Percentiles rank a stretch among this genome's conserved stretches.
phyloP scores from a whole-genome alignment of 768 basidiomycete genomes.

The Chalciporus piperatus region DNA sequence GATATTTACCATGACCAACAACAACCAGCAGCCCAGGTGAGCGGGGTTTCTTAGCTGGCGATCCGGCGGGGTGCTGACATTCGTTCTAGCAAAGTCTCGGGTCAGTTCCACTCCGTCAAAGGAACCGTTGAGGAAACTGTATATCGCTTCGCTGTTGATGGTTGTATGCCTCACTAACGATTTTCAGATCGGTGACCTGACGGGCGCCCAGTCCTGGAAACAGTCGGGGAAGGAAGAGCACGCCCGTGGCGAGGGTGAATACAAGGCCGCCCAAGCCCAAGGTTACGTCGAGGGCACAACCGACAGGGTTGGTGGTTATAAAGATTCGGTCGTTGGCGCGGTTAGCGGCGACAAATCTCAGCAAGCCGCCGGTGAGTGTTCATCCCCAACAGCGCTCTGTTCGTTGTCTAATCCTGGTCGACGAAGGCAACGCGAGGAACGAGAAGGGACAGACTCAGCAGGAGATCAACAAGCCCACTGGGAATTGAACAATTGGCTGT shows the following conservation, averaged over 20 bases:
- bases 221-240: conserved; percentile 51
- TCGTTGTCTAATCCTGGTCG: background rate
- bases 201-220: conserved; percentile 42
- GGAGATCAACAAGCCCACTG: conserved; percentile 43
- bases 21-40: conserved; percentile 29
- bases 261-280: conserved; percentile 46
- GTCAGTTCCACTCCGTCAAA: conserved; percentile 38
- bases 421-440: conserved; percentile 47
- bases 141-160: background rate
- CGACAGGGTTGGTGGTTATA: conserved; percentile 48
- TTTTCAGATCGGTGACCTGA: conserved; percentile 39
- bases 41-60: background rate
- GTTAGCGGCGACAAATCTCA: conserved; percentile 55
- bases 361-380: conserved; percentile 42
- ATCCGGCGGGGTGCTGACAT: background rate
- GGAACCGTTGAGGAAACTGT: conserved; percentile 36
- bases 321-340: conserved; percentile 53
- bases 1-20: conserved; percentile 8
- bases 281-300: conserved; percentile 47
- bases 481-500: background rate
- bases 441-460: conserved; percentile 58
- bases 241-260: conserved; percentile 44
- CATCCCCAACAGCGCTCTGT: fast-evolving
- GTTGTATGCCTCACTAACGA: background rate
- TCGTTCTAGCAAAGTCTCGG: conserved; percentile 32